Conservation (phyloP, 345 rosid genomes). For the Streptanthus diversifolius region DNA sequence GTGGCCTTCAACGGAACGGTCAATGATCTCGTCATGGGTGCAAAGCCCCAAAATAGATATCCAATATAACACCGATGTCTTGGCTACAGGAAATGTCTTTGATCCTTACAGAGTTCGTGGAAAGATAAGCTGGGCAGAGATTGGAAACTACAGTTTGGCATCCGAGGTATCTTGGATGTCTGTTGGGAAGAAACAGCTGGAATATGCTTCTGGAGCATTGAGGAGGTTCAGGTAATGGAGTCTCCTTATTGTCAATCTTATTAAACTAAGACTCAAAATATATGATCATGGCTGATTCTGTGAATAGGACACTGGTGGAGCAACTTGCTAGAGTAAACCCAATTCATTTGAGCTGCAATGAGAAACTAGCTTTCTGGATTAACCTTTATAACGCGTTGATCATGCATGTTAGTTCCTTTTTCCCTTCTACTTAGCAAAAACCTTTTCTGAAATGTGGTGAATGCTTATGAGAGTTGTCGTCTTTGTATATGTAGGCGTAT, state of each 20-base stretch:
- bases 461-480: slow-evolving; percentile 23
- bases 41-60: slow-evolving; percentile 72
- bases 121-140: slow-evolving; percentile 79
- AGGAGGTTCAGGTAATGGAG: slow-evolving; percentile 67
- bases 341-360: slow-evolving; percentile 58
- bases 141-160: slow-evolving; percentile 65
- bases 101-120: slow-evolving; percentile 86
- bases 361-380: slow-evolving; percentile 97
- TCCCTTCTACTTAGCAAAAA: slow-evolving; percentile 4
- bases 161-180: slow-evolving; percentile 96
- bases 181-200: slow-evolving; percentile 88
- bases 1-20: slow-evolving; percentile 78
- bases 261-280: background rate
- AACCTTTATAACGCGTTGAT: slow-evolving; percentile 90
- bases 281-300: slow-evolving; percentile 16
- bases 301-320: slow-evolving; percentile 76
- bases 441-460: background rate
- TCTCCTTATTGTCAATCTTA: background rate
- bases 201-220: slow-evolving; percentile 91
- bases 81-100: slow-evolving; percentile 54
- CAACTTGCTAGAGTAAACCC: slow-evolving; percentile 85
- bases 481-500: slow-evolving; percentile 54
- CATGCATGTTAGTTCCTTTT: slow-evolving; percentile 68
- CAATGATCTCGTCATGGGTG: slow-evolving; percentile 66
- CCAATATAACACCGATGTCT: slow-evolving; percentile 45